Evolutionary conservation across 495 filamentous ascomycete species (phyloP).

Genomic region (Xylaria intraflava): DNA sequence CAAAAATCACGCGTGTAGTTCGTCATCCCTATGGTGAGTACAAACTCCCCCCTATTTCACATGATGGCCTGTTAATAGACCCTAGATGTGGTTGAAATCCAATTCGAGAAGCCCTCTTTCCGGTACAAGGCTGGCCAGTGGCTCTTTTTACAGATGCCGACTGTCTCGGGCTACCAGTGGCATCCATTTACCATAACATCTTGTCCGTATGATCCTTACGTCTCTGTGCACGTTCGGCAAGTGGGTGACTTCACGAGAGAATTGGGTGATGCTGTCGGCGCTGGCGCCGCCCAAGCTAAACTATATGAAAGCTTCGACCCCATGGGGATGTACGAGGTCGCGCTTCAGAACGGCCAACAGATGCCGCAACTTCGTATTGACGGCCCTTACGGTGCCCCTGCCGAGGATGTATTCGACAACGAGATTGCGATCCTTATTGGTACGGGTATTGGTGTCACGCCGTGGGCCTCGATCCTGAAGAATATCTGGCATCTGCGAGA

Average conservation of each 20-base stretch:
- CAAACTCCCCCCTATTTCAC: slow-evolving; percentile 20
- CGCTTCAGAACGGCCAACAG: slow-evolving; percentile 82
- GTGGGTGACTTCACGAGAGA: slow-evolving; percentile 91
- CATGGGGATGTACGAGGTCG: slow-evolving; percentile 96
- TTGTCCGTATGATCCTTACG: slow-evolving; percentile 89
- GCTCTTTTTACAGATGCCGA: slow-evolving; percentile 90
- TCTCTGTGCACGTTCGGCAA: slow-evolving; percentile 91
- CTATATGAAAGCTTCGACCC: slow-evolving; percentile 87
- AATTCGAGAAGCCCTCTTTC: slow-evolving; percentile 93
- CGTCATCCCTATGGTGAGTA: slow-evolving; percentile 93
- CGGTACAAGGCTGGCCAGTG: slow-evolving; percentile 98
- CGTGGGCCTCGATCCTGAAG: slow-evolving; percentile 95
- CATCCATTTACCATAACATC: slow-evolving; percentile 99
- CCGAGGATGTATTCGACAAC: slow-evolving; percentile 96
- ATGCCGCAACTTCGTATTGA: slow-evolving; percentile 90
- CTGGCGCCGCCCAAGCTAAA: slow-evolving; percentile 72
- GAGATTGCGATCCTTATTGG: slow-evolving; percentile 96
- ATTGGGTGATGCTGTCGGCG: slow-evolving; percentile 87
- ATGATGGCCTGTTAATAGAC: slow-evolving; percentile 25
- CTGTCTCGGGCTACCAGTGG: slow-evolving; percentile 86
- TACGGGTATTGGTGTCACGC: slow-evolving; percentile 95
- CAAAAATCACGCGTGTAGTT: slow-evolving; percentile 87
- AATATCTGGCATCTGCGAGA: slow-evolving; percentile 96
- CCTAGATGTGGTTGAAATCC: slow-evolving; percentile 91
- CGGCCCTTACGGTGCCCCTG: slow-evolving; percentile 93